Evolutionary conservation across 768 basidiomycete species (phyloP).

Genomic region (Suillus cothurnatus): DNA sequence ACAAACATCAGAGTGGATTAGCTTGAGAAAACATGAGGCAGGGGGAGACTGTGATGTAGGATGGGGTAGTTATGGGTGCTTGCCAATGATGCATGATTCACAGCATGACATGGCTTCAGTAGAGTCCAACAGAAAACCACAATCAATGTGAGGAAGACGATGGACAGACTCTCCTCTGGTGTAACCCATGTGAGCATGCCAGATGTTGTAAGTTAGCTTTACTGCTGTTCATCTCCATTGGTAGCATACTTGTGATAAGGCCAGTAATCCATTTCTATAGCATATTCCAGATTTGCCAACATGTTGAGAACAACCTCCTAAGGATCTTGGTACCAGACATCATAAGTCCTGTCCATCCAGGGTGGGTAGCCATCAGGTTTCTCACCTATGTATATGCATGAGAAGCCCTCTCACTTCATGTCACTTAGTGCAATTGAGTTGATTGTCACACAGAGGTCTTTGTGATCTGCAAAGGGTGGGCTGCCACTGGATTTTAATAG

Average conservation of each 20-base stretch:
- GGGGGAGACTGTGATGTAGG: too few relatives aligned
- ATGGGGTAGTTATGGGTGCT: too few relatives aligned
- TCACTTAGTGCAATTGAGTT: constrained; percentile 28
- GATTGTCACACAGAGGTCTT: constrained; percentile 27
- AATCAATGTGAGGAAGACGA: too few relatives aligned
- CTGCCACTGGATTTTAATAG: constrained; percentile 15
- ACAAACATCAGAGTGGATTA: too few relatives aligned
- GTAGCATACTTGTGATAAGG: constrained; percentile 19
- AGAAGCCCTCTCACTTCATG: constrained; percentile 31
- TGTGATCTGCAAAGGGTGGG: constrained; percentile 27
- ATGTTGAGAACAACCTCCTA: constrained; percentile 18
- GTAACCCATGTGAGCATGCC: too few relatives aligned
- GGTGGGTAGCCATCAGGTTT: constrained; percentile 11
- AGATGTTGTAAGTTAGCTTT: too few relatives aligned
- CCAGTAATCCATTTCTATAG: constrained; percentile 19
- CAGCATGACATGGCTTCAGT: too few relatives aligned
- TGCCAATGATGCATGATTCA: too few relatives aligned
- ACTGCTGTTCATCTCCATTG: constrained; percentile 1
- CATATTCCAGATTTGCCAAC: constrained; percentile 25
- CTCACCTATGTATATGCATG: constrained; percentile 19
- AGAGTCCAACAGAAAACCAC: too few relatives aligned
- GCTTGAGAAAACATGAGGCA: too few relatives aligned
- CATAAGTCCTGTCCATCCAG: constrained; percentile 31
- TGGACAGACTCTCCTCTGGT: too few relatives aligned
- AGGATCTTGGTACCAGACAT: constrained; percentile 30